Evolutionary conservation across 768 basidiomycete genomes (phyloP), one percentile per base, ranked within the genome.

Genomic region (Lactifluus subvellereus): DNA sequence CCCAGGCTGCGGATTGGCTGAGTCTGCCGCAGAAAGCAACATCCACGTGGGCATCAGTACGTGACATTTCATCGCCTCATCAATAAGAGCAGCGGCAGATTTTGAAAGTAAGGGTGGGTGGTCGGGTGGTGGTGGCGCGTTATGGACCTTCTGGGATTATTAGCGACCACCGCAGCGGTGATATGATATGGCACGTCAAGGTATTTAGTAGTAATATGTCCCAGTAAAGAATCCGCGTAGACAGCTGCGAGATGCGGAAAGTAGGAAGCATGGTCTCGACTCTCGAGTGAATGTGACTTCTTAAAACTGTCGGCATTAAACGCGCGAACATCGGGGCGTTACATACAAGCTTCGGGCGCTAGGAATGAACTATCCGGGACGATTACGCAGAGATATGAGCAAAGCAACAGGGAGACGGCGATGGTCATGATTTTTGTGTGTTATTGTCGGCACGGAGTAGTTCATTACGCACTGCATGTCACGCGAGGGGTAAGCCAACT

Each of bases 401-500:
- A 49, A 35, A 43, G 30, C 40, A 40, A 52, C 18, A 50, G 37
- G 59, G 52, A 10, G 37, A 50, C 13, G 38, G 37, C 20, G 35
- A 55, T 33, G 16, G 58, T 64, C 53, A 64, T 20, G 54, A 32
- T 33, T 42, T 20, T 16, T 59, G 52, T 54, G 58, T 8, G 48
- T 18, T 53, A 51, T 54, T 57, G 54, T 50, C 57, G 6, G 45
- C 22, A 11, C 20, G 53, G 2, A 33, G 32, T 22, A 59, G 43
- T 43, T 64, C 63, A n/a, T 42, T 55, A 42, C 38, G 52, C 8
- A 60, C 63, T 64, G 20, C n/a, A 51, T 27, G 45, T n/a, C 38
- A n/a, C 14, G 9, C 18, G 6, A 43, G 22, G 35, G 37, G 32
- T 58, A 20, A 60, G 57, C 35, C 52, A 22, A 32, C 10, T 20